phyloP scores from a whole-genome alignment of 2,329 filamentous ascomycete species.

The Pleoardoris graminearum region DNA sequence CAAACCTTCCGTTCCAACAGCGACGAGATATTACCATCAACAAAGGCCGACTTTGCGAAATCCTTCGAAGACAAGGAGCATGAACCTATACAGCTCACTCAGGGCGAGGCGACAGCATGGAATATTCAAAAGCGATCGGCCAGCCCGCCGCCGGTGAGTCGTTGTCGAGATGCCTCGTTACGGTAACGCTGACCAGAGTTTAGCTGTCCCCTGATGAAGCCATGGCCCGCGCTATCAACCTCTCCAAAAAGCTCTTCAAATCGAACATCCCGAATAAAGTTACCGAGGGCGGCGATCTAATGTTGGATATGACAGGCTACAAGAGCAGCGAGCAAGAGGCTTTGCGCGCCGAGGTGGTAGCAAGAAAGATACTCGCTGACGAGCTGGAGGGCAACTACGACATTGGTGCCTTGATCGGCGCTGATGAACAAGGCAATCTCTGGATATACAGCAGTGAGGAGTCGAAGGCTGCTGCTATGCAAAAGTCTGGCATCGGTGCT shows the following conservation, averaged over 20 bases:
- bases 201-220: constrained; percentile 67
- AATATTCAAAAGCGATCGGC: constrained; percentile 58
- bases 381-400: constrained; percentile 95
- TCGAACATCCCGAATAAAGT: constrained; percentile 92
- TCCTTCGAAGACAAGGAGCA: constrained; percentile 32
- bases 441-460: constrained; percentile 99
- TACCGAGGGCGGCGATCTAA: constrained; percentile 90
- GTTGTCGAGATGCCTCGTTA: no score
- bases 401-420: constrained; percentile 91
- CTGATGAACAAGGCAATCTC: constrained; percentile 94
- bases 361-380: constrained; percentile 87
- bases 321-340: constrained; percentile 94
- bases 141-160: constrained; percentile 71
- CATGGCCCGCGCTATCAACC: constrained; percentile 76
- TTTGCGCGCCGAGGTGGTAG: constrained; percentile 87
- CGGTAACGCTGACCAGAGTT: not conserved
- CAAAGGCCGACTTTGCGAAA: constrained; percentile 45
- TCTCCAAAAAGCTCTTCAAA: constrained; percentile 84
- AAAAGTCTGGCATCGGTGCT: constrained; percentile 58
- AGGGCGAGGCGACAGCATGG: constrained; percentile 41
- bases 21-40: constrained; percentile 56
- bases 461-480: constrained; percentile 85
- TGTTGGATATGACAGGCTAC: constrained; percentile 97
- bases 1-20: constrained; percentile 53
- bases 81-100: constrained; percentile 38